Conservation (phyloP, 805 yeast genomes). For the Metschnikowia sp. region DNA sequence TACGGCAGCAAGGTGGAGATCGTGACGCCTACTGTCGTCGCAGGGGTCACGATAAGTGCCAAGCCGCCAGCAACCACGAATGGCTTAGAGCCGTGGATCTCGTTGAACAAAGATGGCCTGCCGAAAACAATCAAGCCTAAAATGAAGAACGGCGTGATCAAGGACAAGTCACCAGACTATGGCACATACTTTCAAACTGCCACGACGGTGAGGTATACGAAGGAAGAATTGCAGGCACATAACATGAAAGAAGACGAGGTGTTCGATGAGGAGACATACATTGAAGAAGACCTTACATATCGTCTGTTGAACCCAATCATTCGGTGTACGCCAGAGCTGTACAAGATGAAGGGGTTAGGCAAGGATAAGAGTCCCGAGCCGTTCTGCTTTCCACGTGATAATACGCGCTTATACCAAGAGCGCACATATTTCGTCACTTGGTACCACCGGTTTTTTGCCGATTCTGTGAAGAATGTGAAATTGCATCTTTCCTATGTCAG, state of each 20-base stretch:
- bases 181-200: constrained; percentile 75
- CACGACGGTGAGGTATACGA: constrained; percentile 51
- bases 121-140: constrained; percentile 81
- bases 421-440: constrained; percentile 74
- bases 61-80: constrained; percentile 70
- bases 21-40: constrained; percentile 61
- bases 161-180: constrained; percentile 66
- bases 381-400: constrained; percentile 79
- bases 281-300: constrained; percentile 73
- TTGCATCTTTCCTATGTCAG: constrained; percentile 64
- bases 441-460: constrained; percentile 64
- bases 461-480: constrained; percentile 57
- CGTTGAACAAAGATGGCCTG: constrained; percentile 69
- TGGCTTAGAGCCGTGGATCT: constrained; percentile 77
- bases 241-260: constrained; percentile 62
- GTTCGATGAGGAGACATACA: constrained; percentile 50
- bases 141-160: constrained; percentile 66
- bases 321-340: constrained; percentile 81
- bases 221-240: constrained; percentile 67
- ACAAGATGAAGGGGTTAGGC: constrained; percentile 60
- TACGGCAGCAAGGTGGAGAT: constrained; percentile 54
- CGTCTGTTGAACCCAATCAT: constrained; percentile 71
- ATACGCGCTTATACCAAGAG: constrained; percentile 52
- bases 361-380: constrained; percentile 62
- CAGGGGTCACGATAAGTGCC: constrained; percentile 59